phyloP scores from a whole-genome alignment of 129 eudicot genomes.

The Escallonia rubra region DNA sequence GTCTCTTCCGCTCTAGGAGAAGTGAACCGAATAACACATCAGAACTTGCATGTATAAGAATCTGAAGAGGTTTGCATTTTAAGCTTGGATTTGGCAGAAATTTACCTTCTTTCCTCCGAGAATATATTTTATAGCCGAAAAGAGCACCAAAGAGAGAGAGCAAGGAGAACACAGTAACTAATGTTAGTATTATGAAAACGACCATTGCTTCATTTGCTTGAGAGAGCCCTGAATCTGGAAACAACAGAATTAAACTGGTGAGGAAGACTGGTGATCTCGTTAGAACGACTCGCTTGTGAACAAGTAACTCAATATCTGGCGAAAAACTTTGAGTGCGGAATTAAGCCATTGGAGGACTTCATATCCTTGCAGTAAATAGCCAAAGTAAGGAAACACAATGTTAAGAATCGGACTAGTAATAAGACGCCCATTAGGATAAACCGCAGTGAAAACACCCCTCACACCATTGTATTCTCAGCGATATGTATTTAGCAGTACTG shows the following conservation, averaged over 20 bases:
- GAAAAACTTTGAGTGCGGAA: too few relatives aligned
- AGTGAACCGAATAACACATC: neutral
- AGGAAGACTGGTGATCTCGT: too few relatives aligned
- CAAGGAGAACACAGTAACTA: neutral
- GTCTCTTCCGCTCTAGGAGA: neutral
- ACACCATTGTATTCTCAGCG: too few relatives aligned
- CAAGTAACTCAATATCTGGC: too few relatives aligned
- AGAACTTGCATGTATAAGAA: neutral
- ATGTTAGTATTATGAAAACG: neutral
- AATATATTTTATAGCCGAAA: conserved; percentile 6
- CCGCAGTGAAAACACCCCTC: too few relatives aligned
- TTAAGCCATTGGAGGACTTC: too few relatives aligned
- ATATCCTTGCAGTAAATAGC: too few relatives aligned
- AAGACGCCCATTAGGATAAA: too few relatives aligned
- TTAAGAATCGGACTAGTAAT: too few relatives aligned
- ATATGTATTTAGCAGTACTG: too few relatives aligned
- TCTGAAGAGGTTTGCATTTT: neutral
- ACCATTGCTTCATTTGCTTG: neutral
- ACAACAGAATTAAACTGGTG: neutral
- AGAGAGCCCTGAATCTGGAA: conserved; percentile 1
- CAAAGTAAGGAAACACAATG: too few relatives aligned
- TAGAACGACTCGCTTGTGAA: too few relatives aligned
- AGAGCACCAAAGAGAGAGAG: conserved; percentile 11
- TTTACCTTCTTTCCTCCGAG: conserved; percentile 8
- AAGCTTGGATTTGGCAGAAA: neutral